Evolutionary conservation across 768 basidiomycete genomes (phyloP).

Genomic region (Strobilomyces confusus): DNA sequence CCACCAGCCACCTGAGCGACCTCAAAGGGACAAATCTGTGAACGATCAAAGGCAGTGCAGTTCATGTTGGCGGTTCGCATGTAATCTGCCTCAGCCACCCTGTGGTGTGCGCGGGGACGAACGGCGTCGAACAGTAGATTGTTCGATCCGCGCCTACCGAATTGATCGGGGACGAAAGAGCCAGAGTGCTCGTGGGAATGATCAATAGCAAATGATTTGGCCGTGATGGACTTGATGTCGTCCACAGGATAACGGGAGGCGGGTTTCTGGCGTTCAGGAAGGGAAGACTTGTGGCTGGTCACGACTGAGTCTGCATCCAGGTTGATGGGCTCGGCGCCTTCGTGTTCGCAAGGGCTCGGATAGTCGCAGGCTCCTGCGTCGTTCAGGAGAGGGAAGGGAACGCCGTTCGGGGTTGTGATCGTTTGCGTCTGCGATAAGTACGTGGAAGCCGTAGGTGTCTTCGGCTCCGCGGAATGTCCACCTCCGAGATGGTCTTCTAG

Average conservation of each 20-base stretch:
- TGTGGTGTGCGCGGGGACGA: slow-evolving; percentile 25
- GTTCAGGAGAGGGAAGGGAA: slow-evolving; percentile 25
- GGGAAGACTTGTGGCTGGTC: slow-evolving; percentile 8
- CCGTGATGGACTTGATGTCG: slow-evolving; percentile 10
- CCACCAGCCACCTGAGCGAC: slow-evolving; percentile 18
- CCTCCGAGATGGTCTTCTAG: slow-evolving; percentile 30
- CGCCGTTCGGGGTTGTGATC: slow-evolving; percentile 19
- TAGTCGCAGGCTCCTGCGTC: slow-evolving; percentile 18
- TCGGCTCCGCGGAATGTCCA: slow-evolving; percentile 35
- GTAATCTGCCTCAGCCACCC: slow-evolving; percentile 20
- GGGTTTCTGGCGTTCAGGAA: slow-evolving; percentile 19
- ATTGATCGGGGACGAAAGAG: slow-evolving; percentile 18
- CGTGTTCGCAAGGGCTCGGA: slow-evolving; percentile 20
- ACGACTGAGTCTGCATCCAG: slow-evolving; percentile 8
- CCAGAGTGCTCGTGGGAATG: slow-evolving; percentile 12
- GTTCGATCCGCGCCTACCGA: slow-evolving; percentile 34
- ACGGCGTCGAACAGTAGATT: slow-evolving; percentile 39
- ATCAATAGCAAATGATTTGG: slow-evolving; percentile 13
- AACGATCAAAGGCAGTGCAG: slow-evolving; percentile 17
- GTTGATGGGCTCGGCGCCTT: slow-evolving; percentile 13
- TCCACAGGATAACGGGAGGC: slow-evolving; percentile 17
- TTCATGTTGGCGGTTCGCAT: slow-evolving; percentile 20
- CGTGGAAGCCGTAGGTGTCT: slow-evolving; percentile 33
- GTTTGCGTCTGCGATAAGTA: slow-evolving; percentile 33
- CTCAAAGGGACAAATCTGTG: slow-evolving; percentile 22